Evolutionary conservation across 495 filamentous ascomycete species (phyloP).

Genomic region (Terfezia claveryi): DNA sequence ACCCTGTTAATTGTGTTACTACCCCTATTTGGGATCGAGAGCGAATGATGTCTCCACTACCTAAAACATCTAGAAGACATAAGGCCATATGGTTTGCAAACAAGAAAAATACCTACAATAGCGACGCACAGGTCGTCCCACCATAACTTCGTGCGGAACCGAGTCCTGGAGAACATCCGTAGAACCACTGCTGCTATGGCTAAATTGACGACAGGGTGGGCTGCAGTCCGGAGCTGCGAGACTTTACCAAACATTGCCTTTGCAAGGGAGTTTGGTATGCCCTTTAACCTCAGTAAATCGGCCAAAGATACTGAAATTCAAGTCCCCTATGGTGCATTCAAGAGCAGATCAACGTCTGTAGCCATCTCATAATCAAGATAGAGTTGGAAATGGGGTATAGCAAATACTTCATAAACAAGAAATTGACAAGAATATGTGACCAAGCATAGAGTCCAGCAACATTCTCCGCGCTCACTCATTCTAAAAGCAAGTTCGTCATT

Average conservation of each 20-base stretch:
- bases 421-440: too few species aligned
- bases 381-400: too few species aligned
- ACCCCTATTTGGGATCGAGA: not conserved
- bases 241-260: constrained; percentile 13
- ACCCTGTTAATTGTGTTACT: not conserved
- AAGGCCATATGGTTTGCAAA: constrained; percentile 15
- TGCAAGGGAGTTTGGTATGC: constrained; percentile 17
- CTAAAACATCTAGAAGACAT: constrained; percentile 10
- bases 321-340: too few species aligned
- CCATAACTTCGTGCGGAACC: too few species aligned
- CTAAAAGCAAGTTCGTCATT: too few species aligned
- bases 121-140: constrained; percentile 15
- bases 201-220: constrained; percentile 10
- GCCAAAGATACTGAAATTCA: too few species aligned
- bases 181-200: constrained; percentile 14
- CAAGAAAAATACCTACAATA: constrained; percentile 9
- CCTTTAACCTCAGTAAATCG: not conserved
- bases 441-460: too few species aligned
- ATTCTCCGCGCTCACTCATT: too few species aligned
- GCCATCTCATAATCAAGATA: too few species aligned
- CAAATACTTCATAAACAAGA: too few species aligned
- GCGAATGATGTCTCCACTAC: constrained; percentile 1
- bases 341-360: too few species aligned
- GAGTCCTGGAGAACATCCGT: constrained; percentile 14
- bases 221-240: constrained; percentile 6